These are phyloP conservation scores for Aspergillus sclerotiicarbonarius DNA, from an alignment of 495 filamentous ascomycete genomes.

Conservation along the genomic window DNA sequence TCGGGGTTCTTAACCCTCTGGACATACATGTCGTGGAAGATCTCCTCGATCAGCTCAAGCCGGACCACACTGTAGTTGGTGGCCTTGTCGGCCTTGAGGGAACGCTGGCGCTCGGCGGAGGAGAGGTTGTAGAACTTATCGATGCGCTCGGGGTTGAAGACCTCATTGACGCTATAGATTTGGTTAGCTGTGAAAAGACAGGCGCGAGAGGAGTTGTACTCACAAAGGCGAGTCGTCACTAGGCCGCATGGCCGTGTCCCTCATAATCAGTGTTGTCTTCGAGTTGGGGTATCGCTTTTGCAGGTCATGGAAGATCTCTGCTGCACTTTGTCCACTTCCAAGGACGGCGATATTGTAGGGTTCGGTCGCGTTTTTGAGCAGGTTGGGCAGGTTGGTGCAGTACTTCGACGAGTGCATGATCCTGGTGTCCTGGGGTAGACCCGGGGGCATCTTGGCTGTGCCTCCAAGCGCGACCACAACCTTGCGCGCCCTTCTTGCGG, in stretches of 20 bases:
- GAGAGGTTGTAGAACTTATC: conserved; percentile 68
- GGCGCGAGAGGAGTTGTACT: conserved; percentile 29
- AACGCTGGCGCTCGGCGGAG: conserved; percentile 56
- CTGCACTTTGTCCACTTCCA: conserved; percentile 87
- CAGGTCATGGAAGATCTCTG: conserved; percentile 91
- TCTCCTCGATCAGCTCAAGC: conserved; percentile 77
- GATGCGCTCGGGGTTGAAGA: conserved; percentile 85
- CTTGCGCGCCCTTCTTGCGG: conserved; percentile 63
- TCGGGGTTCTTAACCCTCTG: conserved; percentile 71
- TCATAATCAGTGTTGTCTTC: conserved; percentile 72
- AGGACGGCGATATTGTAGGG: conserved; percentile 77
- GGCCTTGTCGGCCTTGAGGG: conserved; percentile 62
- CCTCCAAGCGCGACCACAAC: conserved; percentile 88
- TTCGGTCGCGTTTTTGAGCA: conserved; percentile 55
- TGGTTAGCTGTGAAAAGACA: background rate
- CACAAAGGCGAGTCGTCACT: conserved; percentile 96
- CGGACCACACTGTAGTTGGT: conserved; percentile 97
- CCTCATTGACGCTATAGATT: conserved; percentile 77
- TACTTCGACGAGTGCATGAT: conserved; percentile 93
- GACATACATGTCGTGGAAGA: conserved; percentile 82
- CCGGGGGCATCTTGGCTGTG: conserved; percentile 69
- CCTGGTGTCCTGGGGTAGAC: conserved; percentile 60
- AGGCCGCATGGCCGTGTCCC: conserved; percentile 74
- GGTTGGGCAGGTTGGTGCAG: conserved; percentile 55
- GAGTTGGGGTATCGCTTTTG: conserved; percentile 79